A percentile compares a stretch with the other conserved stretches of the same genome.
These are phyloP conservation scores for Pestalotiopsis sp. DNA, from an alignment of 2,329 filamentous ascomycete genomes.

Conservation along the genomic window DNA sequence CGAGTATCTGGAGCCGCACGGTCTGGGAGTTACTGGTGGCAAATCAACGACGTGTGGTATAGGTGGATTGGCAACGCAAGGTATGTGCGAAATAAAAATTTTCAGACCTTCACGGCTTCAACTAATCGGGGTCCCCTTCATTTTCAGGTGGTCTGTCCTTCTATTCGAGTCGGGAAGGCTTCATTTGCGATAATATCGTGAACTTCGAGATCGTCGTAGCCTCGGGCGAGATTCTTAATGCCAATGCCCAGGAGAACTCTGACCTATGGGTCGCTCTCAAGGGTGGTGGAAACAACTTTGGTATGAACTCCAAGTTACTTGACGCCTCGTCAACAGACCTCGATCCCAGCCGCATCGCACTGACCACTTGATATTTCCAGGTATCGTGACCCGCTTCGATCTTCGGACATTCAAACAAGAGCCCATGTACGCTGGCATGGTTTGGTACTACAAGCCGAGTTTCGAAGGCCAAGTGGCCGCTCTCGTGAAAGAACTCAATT, in stretches of 20 bases:
- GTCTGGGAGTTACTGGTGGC: conserved; percentile 5
- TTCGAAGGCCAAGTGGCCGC: conserved; percentile 10
- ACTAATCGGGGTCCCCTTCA: not conserved
- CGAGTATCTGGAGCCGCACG: conserved; percentile 1
- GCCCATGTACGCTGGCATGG: conserved; percentile 6
- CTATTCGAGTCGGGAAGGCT: conserved; percentile 9
- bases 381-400: not conserved
- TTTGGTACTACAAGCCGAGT: not conserved
- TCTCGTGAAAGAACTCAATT: conserved; percentile 6
- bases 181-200: conserved; percentile 12
- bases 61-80: conserved; percentile 10
- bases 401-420: conserved; percentile 7
- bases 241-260: not conserved
- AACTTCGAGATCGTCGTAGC: conserved; percentile 13
- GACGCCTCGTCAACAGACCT: no score
- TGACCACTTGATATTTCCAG: not conserved
- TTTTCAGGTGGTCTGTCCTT: conserved; percentile 4
- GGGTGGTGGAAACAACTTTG: not conserved
- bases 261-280: not conserved
- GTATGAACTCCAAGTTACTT: not conserved
- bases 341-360: no score
- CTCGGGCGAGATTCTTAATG: conserved; percentile 6
- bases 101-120: not conserved
- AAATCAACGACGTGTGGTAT: not conserved
- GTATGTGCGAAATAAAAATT: not conserved